Conservation (phyloP, 2,329 filamentous ascomycete species). For the Aspergillus udagawae region DNA sequence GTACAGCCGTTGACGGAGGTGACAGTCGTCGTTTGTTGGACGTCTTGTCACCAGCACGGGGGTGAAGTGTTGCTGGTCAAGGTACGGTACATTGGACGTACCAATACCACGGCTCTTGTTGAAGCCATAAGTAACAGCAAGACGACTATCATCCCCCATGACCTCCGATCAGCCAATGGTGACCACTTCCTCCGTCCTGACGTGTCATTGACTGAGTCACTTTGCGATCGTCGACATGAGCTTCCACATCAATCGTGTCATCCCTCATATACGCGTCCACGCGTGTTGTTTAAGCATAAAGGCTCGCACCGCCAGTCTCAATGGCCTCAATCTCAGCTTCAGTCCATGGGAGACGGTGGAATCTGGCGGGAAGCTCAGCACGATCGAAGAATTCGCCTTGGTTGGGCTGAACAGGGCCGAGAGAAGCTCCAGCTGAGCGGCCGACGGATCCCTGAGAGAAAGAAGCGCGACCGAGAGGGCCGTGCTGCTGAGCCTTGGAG, state of each 20-base stretch:
- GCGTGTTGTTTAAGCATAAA: conserved; percentile 46
- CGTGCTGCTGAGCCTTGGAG: conserved; percentile 61
- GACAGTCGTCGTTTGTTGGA: neutral
- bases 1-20: conserved; percentile 5
- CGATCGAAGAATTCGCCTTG: conserved; percentile 82
- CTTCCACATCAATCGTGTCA: conserved; percentile 13
- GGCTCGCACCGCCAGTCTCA: conserved; percentile 82
- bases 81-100: neutral
- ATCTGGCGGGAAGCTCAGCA: conserved; percentile 78
- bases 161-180: neutral
- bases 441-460: conserved; percentile 48
- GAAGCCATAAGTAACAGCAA: neutral
- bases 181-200: neutral
- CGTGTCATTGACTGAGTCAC: neutral
- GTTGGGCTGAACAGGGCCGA: conserved; percentile 68
- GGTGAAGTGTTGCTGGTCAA: neutral
- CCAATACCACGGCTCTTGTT: neutral
- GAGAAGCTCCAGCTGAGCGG: conserved; percentile 60
- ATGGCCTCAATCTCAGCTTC: conserved; percentile 90
- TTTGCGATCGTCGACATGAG: neutral
- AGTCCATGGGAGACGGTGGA: conserved; percentile 70
- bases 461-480: conserved; percentile 48
- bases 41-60: conserved; percentile 4
- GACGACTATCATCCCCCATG: neutral
- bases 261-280: conserved; percentile 7